Evolutionary conservation across 1,284 basidiomycete genomes (phyloP), one percentile per base, ranked within the genome.

Genomic region (Laetiporus sulphureus): DNA sequence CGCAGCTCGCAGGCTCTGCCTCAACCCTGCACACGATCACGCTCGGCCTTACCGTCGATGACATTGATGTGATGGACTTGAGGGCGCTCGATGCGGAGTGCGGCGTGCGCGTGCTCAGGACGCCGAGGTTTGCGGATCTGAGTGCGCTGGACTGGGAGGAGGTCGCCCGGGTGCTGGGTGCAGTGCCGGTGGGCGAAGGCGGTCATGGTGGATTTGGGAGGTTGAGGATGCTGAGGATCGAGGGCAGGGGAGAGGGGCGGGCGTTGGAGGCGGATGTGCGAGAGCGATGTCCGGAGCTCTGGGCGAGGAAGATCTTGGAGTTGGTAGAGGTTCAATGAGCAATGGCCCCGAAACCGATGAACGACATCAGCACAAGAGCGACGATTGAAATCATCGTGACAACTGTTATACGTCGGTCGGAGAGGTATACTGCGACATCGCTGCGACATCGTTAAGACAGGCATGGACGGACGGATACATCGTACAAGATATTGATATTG

Each of bases 41-140:
- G 22, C 19, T 44, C 0, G 16, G 29, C 23, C 20, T 32, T 11
- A 34, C 40, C 18, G 33, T 20, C 12, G 21, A 6, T 4, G 27
- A 41, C 24, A 31, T 41, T 22, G 16, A 30, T 18, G 22, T 25
- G 32, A 29, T 37, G 22, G 50, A 56, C 36, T 34, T 51, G 10
- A 34, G 45, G 12, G 41, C 45, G 2, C 38, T 53, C n/a, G 48
- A 50, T 32, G 50, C 54, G 6, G 52, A 53, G 32, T 53, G 52
- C 42, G 52, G 41, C 3, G 47, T 50, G 11, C 46, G 52, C 10
- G 38, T 35, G 23, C 40, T 50, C 13, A 30, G 30, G 19, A 18
- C 23, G 5, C 47, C 45, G 5, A 16, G 18, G 10, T 54, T 50
- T 34, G 38, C 35, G 6, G 50, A 49, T 24, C 27, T 52, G 38